These are phyloP conservation scores for Pisolithus marmoratus DNA, from an alignment of 768 basidiomycete genomes.

Conservation along the genomic window DNA sequence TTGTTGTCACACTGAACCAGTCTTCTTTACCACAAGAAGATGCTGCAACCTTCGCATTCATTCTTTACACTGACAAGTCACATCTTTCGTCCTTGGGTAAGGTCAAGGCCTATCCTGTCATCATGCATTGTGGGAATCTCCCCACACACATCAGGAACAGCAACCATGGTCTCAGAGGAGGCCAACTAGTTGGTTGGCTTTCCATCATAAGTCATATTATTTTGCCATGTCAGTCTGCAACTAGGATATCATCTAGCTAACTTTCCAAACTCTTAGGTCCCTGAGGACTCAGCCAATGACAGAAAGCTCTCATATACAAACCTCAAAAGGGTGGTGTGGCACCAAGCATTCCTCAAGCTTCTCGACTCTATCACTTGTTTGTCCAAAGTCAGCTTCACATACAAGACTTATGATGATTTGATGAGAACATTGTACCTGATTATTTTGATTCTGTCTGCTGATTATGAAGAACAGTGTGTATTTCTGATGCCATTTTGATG, in stretches of 20 bases:
- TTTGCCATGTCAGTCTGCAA: neutral
- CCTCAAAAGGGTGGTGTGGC: slow-evolving; percentile 19
- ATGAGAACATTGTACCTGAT: slow-evolving; percentile 11
- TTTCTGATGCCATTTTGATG: too few species aligned
- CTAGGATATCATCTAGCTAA: too few species aligned
- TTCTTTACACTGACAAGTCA: slow-evolving; percentile 38
- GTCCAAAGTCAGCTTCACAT: slow-evolving; percentile 7
- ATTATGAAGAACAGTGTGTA: slow-evolving; percentile 24
- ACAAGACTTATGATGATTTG: slow-evolving; percentile 5
- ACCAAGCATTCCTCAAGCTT: slow-evolving; percentile 11
- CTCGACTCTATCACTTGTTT: slow-evolving; percentile 2
- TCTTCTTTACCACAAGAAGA: neutral
- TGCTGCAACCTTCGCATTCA: slow-evolving; percentile 25
- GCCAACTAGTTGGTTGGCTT: slow-evolving; percentile 4
- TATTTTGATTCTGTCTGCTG: slow-evolving; percentile 18
- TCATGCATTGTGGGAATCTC: slow-evolving; percentile 28
- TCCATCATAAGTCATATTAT: slow-evolving; percentile 15
- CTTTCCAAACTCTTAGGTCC: neutral
- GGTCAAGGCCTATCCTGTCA: slow-evolving; percentile 33
- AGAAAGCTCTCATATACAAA: slow-evolving; percentile 10
- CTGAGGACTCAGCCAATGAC: neutral
- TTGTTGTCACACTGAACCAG: neutral
- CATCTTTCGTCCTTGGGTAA: slow-evolving; percentile 33
- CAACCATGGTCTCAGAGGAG: neutral
- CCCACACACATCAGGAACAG: slow-evolving; percentile 4